These are phyloP conservation scores for Juglanconis oblonga DNA, from an alignment of 2,329 filamentous ascomycete genomes.

Conservation along the genomic window DNA sequence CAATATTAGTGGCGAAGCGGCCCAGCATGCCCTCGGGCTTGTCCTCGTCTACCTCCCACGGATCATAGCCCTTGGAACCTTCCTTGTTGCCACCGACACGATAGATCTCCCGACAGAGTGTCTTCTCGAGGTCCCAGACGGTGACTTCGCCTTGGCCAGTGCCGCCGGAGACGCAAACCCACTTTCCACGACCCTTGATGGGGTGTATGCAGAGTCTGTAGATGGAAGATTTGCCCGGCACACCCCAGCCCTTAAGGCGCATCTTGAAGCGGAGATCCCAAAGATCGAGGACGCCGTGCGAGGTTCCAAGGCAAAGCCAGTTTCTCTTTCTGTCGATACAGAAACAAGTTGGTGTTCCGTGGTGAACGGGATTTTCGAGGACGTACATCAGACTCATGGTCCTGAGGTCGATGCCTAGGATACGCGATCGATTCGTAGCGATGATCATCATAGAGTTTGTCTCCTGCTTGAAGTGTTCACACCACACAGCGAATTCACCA, in stretches of 20 bases:
- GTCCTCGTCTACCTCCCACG: slow-evolving; percentile 89
- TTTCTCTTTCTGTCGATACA: slow-evolving; percentile 81
- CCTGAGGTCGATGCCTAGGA: slow-evolving; percentile 82
- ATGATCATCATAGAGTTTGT: slow-evolving; percentile 78
- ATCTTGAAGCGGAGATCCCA: slow-evolving; percentile 97
- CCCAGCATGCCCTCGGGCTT: slow-evolving; percentile 81
- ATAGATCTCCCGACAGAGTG: slow-evolving; percentile 84
- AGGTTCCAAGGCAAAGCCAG: slow-evolving; percentile 89
- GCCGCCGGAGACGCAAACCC: slow-evolving; percentile 85
- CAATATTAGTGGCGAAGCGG: slow-evolving; percentile 75
- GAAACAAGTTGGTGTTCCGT: slow-evolving; percentile 89
- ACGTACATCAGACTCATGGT: slow-evolving; percentile 80
- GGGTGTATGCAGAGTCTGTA: slow-evolving; percentile 79
- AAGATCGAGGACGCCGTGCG: slow-evolving; percentile 86
- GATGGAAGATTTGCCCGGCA: slow-evolving; percentile 76
- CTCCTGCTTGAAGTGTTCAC: slow-evolving; percentile 86
- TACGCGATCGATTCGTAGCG: slow-evolving; percentile 79
- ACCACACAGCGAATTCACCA: slow-evolving; percentile 81
- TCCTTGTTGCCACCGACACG: slow-evolving; percentile 64
- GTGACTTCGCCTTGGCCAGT: slow-evolving; percentile 86
- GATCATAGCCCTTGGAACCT: slow-evolving; percentile 65
- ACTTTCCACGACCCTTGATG: slow-evolving; percentile 72
- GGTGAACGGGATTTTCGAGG: slow-evolving; percentile 83
- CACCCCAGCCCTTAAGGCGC: slow-evolving; percentile 81
- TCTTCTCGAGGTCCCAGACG: slow-evolving; percentile 93